Evolutionary conservation across 192 early-diverging fungal genomes (phyloP), one percentile per base, ranked within the genome.

Genomic region (Rhizophagus prolifer): DNA sequence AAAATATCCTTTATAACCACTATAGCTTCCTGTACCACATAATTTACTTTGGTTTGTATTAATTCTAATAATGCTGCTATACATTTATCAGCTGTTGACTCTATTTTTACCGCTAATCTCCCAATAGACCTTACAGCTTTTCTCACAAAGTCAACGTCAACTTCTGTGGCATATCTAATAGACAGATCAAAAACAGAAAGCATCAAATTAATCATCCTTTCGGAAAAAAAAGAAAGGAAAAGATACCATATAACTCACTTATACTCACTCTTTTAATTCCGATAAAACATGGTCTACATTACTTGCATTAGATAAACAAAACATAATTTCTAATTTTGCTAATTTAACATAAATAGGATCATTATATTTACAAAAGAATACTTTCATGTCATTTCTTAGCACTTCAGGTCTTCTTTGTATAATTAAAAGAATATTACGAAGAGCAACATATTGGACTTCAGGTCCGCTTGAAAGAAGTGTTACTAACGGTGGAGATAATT

Each of bases 331-430:
- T 13, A 99, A 90, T 83, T 99, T 99, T 46, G 95, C 93, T 79
- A 98, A 85, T 79, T 99, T 99, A 70, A 99, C 96, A 83, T 98
- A 98, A 79, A 97, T 96, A 12, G 98, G 96, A 82, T 99, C 98
- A 82, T 97, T 95, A 86, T 98, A 98, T 82, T 99, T 98, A 91
- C 96, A 98, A 80, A 98, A 99, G 83, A 99, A 99, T n/a, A 95
- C 95, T 73, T 96, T 95, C 81, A 98, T 90, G 82, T 99, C 96
- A 74, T 93, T 93, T 67, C 91, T 91, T 65, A 99, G 86, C 26
- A 98, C 87, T 12, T 95, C 93, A 3, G 96, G 96, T 78, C 93
- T 89, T 73, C 89, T 86, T 84, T 99, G 95, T 66, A 99, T 90
- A 59, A 99, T 91, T 21, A 99, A 86, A 54, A 95, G 89, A 79